Evolutionary conservation across 169 alveolate genomes (phyloP), one percentile per base, ranked within the genome.

Genomic region (Plasmodium blacklocki): DNA sequence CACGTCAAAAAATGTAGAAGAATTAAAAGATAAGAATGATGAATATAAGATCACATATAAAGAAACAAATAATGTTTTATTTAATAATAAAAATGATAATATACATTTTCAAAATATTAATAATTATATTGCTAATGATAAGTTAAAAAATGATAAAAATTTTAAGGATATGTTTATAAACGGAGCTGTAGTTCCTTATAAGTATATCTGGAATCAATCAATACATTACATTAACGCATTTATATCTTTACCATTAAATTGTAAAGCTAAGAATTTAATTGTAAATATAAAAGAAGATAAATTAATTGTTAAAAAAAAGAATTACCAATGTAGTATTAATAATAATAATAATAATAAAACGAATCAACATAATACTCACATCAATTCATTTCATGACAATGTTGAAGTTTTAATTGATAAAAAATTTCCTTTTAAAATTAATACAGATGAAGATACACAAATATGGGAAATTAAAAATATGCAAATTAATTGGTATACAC

Each of bases 391-490:
- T 32, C 45, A 32, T 32, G 9, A 32, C 8, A 32, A 45, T 49
- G 49, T 19, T 29, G 87, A 72, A 14, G 32, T 66, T n/a, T 58
- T 85, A 47, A 71, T 85, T 45, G 21, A 85, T 50, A 85, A 71
- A 63, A 1, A 73, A 19, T 85, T 85, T 19, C 64, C 87, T 23
- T 85, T 58, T 32, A 85, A 85, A 73, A 54, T 85, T 19, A 58
- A 62, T 32, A 73, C n/a, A 29, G 54, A 71, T 71, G 92, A 85
- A 70, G 92, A 85, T 32, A 71, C 92, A 21, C 92, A 85, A 62
- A n/a, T 85, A 39, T 85, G 92, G 92, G 92, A 85, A 85, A 71
- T 85, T 54, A 63, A 85, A 60, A 85, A 71, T 56, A 49, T 71
- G 43, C 60, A 70, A 85, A 72, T 85, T 21, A 85, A 85, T 63